A percentile compares a stretch with the other conserved stretches of the same genome.
These are phyloP conservation scores for Darksidea phi DNA, from an alignment of 495 filamentous ascomycete genomes.

Conservation along the genomic window DNA sequence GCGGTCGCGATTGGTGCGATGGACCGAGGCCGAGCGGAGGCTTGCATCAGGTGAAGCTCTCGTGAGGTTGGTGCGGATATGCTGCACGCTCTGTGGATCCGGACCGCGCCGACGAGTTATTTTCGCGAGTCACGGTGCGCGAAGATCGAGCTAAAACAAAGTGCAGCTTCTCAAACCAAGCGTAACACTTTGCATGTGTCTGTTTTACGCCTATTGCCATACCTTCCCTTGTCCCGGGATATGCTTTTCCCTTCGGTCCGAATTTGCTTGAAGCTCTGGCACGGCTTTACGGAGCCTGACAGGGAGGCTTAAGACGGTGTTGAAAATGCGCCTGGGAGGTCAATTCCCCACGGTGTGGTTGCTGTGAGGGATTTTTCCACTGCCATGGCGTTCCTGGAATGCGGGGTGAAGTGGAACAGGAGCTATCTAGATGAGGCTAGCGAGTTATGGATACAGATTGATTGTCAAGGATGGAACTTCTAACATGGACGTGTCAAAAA, in stretches of 20 bases:
- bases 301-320: not conserved
- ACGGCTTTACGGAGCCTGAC: not conserved
- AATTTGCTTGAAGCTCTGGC: no score
- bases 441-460: not conserved
- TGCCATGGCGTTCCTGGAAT: not conserved
- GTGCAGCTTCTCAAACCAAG: not conserved
- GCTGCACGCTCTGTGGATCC: not conserved
- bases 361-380: not conserved
- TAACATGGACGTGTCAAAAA: not conserved
- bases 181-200: no score
- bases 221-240: constrained; percentile 24
- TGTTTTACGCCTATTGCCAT: not conserved
- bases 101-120: not conserved
- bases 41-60: constrained; percentile 11
- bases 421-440: not conserved
- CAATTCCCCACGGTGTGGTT: not conserved
- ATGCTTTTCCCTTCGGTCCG: constrained; percentile 14
- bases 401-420: no score
- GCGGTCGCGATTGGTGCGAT: no score
- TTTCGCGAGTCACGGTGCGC: not conserved
- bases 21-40: not conserved
- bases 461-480: not conserved
- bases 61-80: not conserved
- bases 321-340: not conserved
- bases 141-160: not conserved